Evolutionary conservation across 192 early-diverging fungal species (phyloP).

Genomic region (Backusella circina): DNA sequence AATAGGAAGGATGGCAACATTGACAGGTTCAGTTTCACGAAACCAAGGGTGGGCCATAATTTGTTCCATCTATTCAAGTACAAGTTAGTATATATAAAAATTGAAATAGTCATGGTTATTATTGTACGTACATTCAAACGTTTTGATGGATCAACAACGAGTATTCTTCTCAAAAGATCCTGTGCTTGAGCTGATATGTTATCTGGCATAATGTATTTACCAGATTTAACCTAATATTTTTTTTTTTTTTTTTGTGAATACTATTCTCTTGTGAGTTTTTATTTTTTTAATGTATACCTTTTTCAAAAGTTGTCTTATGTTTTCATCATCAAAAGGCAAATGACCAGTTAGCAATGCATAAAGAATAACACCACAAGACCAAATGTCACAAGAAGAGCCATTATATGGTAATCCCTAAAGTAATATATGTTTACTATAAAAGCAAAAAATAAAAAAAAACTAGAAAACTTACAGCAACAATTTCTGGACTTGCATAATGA

Average conservation of each 20-base stretch:
- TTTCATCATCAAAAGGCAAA: constrained; percentile 78
- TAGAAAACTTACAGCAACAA: constrained; percentile 51
- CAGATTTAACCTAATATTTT: constrained; percentile 36
- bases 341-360: constrained; percentile 68
- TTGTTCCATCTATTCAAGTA: constrained; percentile 40
- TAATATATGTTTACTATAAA: not conserved
- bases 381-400: constrained; percentile 66
- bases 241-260: not conserved
- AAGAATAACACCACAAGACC: constrained; percentile 73
- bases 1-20: constrained; percentile 20
- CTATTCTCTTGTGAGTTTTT: not conserved
- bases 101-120: not conserved
- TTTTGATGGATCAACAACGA: constrained; percentile 43
- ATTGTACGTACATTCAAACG: constrained; percentile 36
- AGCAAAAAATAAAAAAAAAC: not conserved
- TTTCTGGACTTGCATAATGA: constrained; percentile 73
- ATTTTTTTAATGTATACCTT: constrained; percentile 44
- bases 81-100: not conserved
- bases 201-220: constrained; percentile 48
- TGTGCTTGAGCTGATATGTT: constrained; percentile 43
- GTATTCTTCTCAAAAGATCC: constrained; percentile 44
- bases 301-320: constrained; percentile 58
- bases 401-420: constrained; percentile 58
- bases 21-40: constrained; percentile 30
- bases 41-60: constrained; percentile 52